A percentile compares a stretch with the other conserved stretches of the same genome.
Evolutionary conservation across 1,139 yeast genomes (phyloP).

Genomic region (Zygosaccharomyces sapae): DNA sequence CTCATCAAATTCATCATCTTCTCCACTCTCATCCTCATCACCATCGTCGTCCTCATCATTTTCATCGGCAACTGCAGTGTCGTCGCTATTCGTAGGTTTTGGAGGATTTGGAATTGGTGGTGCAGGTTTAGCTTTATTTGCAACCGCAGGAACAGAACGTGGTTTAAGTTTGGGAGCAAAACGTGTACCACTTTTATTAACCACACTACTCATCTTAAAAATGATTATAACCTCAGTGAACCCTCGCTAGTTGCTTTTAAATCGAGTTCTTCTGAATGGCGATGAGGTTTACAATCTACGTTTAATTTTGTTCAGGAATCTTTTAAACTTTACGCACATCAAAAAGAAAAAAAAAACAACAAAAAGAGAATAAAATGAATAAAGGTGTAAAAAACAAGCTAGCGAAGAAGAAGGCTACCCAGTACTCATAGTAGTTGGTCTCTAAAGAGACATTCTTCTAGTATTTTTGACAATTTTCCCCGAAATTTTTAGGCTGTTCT

Average conservation of each 20-base stretch:
- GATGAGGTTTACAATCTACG: neutral
- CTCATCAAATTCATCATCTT: slow-evolving; percentile 5
- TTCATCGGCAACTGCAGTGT: slow-evolving; percentile 9
- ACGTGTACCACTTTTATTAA: slow-evolving; percentile 41
- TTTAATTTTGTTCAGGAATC: neutral
- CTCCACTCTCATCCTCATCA: slow-evolving; percentile 13
- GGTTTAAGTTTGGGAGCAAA: slow-evolving; percentile 40
- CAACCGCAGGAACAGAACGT: slow-evolving; percentile 33
- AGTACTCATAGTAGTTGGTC: too few relatives aligned
- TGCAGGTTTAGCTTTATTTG: slow-evolving; percentile 8
- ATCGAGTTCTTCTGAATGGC: neutral
- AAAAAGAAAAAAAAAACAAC: neutral
- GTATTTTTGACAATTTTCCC: too few relatives aligned
- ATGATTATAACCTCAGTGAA: neutral
- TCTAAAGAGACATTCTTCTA: too few relatives aligned
- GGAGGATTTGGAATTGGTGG: slow-evolving; percentile 6
- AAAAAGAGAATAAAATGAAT: neutral
- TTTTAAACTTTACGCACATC: neutral
- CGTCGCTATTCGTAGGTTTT: slow-evolving; percentile 10
- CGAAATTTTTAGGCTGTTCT: too few relatives aligned
- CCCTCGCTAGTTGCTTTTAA: neutral
- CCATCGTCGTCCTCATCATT: slow-evolving; percentile 13
- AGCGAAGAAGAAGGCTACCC: too few relatives aligned
- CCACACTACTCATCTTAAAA: slow-evolving; percentile 35
- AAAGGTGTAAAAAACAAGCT: too few relatives aligned